These are phyloP conservation scores for Paracoccidioides brasiliensis DNA, from an alignment of 2,329 filamentous ascomycete genomes.

Conservation along the genomic window DNA sequence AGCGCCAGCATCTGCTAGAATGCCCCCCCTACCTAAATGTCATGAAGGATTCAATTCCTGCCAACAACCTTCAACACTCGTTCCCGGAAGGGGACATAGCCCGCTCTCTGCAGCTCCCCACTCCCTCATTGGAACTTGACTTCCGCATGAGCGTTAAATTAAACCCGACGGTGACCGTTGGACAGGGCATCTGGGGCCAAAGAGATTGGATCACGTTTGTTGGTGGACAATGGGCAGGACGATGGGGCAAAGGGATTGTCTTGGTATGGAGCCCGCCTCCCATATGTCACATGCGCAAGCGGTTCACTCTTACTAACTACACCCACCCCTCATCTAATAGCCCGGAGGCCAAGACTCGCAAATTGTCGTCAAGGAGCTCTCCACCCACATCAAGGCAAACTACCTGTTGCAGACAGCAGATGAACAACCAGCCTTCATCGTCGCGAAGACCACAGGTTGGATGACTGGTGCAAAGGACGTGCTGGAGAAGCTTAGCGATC, in stretches of 20 bases:
- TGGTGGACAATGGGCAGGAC: conserved; percentile 39
- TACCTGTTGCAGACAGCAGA: conserved; percentile 40
- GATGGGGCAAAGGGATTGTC: conserved; percentile 40
- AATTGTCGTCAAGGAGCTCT: conserved; percentile 35
- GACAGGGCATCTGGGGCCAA: conserved; percentile 36
- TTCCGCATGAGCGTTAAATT: conserved; percentile 42
- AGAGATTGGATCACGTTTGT: conserved; percentile 40
- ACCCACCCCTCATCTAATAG: conserved; percentile 16
- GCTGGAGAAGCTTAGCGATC: conserved; percentile 36
- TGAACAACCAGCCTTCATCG: conserved; percentile 38
- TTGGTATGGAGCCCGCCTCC: conserved; percentile 25
- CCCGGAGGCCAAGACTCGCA: conserved; percentile 40
- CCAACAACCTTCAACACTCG: conserved; percentile 38
- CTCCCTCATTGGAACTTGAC: conserved; percentile 37
- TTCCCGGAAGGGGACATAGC: conserved; percentile 39
- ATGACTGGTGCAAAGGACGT: conserved; percentile 37
- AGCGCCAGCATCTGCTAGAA: conserved; percentile 37
- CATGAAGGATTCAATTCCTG: conserved; percentile 40
- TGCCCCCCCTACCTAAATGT: conserved; percentile 38
- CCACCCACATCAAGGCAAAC: conserved; percentile 32
- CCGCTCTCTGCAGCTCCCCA: conserved; percentile 35
- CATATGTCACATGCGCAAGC: not conserved
- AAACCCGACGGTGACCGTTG: conserved; percentile 38
- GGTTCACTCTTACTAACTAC: conserved; percentile 1
- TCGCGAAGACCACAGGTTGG: conserved; percentile 36